Percentiles rank a stretch among this genome's conserved stretches.
Conservation (phyloP, 805 yeast genomes). For the Starmerella davenportii region DNA sequence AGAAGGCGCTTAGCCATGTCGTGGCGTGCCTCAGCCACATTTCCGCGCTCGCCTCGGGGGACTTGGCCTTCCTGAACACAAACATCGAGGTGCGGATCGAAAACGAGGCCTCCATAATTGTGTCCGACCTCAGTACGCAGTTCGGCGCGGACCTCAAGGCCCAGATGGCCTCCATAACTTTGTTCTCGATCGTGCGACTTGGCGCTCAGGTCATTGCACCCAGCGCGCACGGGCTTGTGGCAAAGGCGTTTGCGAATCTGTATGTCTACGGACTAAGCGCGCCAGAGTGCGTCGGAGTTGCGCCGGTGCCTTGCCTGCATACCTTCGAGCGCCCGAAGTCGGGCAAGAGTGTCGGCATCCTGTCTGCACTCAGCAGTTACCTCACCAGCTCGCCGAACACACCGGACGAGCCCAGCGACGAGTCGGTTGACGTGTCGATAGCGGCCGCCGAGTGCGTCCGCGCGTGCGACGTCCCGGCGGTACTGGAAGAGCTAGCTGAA, state of each 20-base stretch:
- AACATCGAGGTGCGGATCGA: conserved; percentile 25
- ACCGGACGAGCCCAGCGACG: conserved; percentile 80
- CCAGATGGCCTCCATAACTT: conserved; percentile 70
- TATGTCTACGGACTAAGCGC: conserved; percentile 53
- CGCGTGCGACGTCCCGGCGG: conserved; percentile 41
- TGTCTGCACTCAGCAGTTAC: conserved; percentile 81
- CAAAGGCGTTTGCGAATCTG: conserved; percentile 43
- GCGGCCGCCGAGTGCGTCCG: conserved; percentile 70
- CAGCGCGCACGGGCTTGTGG: conserved; percentile 41
- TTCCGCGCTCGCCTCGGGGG: conserved; percentile 41
- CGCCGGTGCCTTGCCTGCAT: conserved; percentile 44
- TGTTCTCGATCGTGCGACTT: conserved; percentile 57
- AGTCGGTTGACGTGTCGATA: conserved; percentile 71
- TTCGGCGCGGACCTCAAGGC: conserved; percentile 86
- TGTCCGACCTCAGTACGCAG: conserved; percentile 62
- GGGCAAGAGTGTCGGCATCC: conserved; percentile 56
- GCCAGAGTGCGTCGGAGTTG: conserved; percentile 19
- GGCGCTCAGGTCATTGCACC: conserved; percentile 31
- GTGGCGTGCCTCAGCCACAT: conserved; percentile 48
- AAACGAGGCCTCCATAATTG: conserved; percentile 42
- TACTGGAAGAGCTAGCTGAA: conserved; percentile 30
- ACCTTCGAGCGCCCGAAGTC: conserved; percentile 43
- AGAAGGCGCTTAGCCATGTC: conserved; percentile 43
- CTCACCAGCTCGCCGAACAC: conserved; percentile 76
- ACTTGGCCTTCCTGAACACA: conserved; percentile 18